Base-by-base conservation (phyloP, 768 basidiomycete species). In the Coprinopsis sp. region DNA sequence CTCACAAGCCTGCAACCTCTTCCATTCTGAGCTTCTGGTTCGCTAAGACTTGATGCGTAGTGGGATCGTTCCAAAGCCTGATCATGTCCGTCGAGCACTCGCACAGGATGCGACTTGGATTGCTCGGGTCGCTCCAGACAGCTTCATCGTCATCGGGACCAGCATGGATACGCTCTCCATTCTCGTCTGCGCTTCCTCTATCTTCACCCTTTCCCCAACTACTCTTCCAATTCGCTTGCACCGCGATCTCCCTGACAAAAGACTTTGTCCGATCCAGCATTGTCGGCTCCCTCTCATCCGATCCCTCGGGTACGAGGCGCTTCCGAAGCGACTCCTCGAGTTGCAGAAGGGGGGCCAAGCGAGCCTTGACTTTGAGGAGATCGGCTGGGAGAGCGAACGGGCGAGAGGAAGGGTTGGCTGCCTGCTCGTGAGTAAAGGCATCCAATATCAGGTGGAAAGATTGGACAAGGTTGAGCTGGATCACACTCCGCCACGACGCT, bases 1-100 rank as follows among this genome's bases (percentile, higher is more conserved):
- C 84, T 58, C 54, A 89, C 87, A 86, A 89, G 33, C 83, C 84
- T 33, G 82, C 78, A 60, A 79, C 70, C 53, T 88, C 84, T 56
- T 87, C 79, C 24, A 84, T 63, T 12, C 79, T 66, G 48, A 85
- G 61, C 46, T 76, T 78, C 55, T 79, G 74, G 39, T 59, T 64
- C 5, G 68, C 68, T 53, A 87, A 64, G 33, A 87, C 57, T 31
- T 66, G 59, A 51, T 69, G 72, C 24, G 86, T 68, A 14, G 68
- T 67, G 4, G 74, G 66, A 52, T 84, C 77, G n/a, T 62, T 66
- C 86, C 85, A 87, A 7, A 89, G 68, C 33, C 62, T 60, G 19
- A 70, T 69, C 76, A 87, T 85, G 54, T 88, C 86, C 21, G 78
- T 76, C 3, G 72, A 65, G 50, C 80, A 83, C 5, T 74, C 73